Base-by-base conservation (phyloP, 1,284 basidiomycete species). In the Trametes versicolor region DNA sequence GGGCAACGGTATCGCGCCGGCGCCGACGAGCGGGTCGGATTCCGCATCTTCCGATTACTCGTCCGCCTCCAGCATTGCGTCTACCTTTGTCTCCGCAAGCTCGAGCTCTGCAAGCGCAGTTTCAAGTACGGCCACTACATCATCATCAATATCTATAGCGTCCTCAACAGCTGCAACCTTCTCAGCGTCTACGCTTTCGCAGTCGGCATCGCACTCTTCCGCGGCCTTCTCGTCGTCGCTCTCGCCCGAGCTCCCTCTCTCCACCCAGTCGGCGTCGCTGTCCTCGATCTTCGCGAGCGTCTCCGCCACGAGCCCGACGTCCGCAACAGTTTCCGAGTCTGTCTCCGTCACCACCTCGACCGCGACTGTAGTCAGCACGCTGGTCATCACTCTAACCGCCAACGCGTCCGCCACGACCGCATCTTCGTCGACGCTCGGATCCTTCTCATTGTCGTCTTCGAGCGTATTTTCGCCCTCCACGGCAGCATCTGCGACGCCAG, bases 281-380 rank as follows among this genome's bases (percentile, higher is more conserved):
- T 51, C 47, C 15, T 39, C 43, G 21, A 6, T 55, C 23, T 13
- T 39, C 52, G 19, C 29, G 9, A 2, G 27, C 58, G 12, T 25
- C 25, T 13, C 48, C 48, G 4, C 48, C 25, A 29, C 48, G 27
- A 29, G 13, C 25, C 48, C 9, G 13, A 15, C 48, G 5, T 34
- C 60, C 8, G 47, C 36, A 10, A 54, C n/a, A 21, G 27, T 47
- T 1, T 48, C 65, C 12, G 54, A 52, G 25, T 65, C 68, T 2
- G 61, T 62, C 0, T 62, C 63, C 12, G 49, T 66, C 5, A 53
- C 64, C 37, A 55, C 66, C 2, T 68, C 70, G 0, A 70, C 69
- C 4, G 70, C 70, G 0, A 70, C 69, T 2, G 70, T 72, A 12
- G 62, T 72, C n/a, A 71, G 69, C 50, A 73, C 72, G 17, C 50